Base-by-base conservation (phyloP, 371 early-diverging fungal species). In the Phascolomyces articulosus region DNA sequence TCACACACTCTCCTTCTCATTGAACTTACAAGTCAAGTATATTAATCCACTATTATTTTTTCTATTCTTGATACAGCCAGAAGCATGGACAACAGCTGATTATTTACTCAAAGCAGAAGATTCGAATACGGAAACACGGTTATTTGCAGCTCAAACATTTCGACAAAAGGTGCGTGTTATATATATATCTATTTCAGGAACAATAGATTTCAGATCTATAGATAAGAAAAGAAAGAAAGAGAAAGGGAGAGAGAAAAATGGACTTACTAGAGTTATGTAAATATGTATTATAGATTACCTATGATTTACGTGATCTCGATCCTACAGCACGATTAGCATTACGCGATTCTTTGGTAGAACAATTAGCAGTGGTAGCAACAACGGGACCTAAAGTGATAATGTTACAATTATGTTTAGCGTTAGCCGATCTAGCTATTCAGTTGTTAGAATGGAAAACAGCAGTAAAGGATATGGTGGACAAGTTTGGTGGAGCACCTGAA, bases 121-220 rank as follows among this genome's bases (percentile, higher is more conserved):
- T 9, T 67, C 85, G n/a, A 83, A 83, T 11, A 58, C 71, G 1
- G 92, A 92, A 65, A 84, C 86, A 4, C 87, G 87, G 40, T 68
- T 95, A 10, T 96, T 97, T 87, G 95, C 96, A 3, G 96, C 97
- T 2, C 97, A 97, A 75, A 97, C 96, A 1, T 78, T 98, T 61
- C 85, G 96, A 51, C 89, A 89, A 74, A 98, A 98, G 89, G 93
- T 93, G 4, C 16, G 11, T 34, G 11, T 34, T 34, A 34, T 34
- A 34, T 34, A 34, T 34, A 34, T 34, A 34, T 34, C 6, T n/a
- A n/a, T n/a, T n/a, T 38, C 38, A 38, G 38, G 38, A 13, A 38
- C 38, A n/a, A n/a, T n/a, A n/a, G n/a, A n/a, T n/a, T n/a, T n/a
- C n/a, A n/a, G n/a, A n/a, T n/a, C n/a, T n/a, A n/a, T n/a, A n/a